A percentile compares a stretch with the other conserved stretches of the same genome.
Evolutionary conservation across 306 rosid genomes (phyloP).

Genomic region (Biancaea sappan): DNA sequence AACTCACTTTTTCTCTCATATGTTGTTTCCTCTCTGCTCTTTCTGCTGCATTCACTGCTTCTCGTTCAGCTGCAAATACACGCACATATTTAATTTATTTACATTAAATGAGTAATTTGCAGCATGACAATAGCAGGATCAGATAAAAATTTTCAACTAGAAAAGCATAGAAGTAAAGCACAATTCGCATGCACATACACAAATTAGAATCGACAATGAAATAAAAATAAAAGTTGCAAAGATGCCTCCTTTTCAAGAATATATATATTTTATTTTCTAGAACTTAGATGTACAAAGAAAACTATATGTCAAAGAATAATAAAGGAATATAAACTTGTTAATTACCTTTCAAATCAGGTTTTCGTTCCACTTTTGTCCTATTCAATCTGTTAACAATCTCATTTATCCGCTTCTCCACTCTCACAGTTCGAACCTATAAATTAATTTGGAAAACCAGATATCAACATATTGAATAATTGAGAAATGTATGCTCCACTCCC

Average conservation of each 20-base stretch:
- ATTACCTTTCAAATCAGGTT: constrained; percentile 92
- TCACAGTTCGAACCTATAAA: constrained; percentile 81
- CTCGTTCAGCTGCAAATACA: constrained; percentile 91
- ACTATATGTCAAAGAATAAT: background rate
- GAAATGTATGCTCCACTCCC: constrained; percentile 11
- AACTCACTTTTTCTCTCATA: constrained; percentile 82
- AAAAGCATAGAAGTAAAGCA: constrained; percentile 17
- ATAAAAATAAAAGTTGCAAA: background rate
- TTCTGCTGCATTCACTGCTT: constrained; percentile 93
- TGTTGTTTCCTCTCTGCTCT: constrained; percentile 85
- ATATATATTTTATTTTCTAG: background rate
- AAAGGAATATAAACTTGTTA: constrained; percentile 24
- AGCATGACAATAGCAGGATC: background rate
- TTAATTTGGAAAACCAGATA: constrained; percentile 31
- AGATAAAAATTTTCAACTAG: background rate
- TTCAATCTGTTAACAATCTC: constrained; percentile 89
- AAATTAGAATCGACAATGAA: no score
- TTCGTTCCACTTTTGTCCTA: constrained; percentile 90
- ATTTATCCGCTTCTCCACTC: constrained; percentile 91
- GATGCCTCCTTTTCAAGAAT: background rate
- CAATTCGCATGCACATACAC: constrained; percentile 20
- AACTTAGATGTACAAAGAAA: background rate
- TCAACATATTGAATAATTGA: constrained; percentile 31
- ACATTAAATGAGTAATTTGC: background rate
- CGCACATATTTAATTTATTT: constrained; percentile 11